These are phyloP conservation scores for Aspergillus persii DNA, from an alignment of 2,329 filamentous ascomycete species.

Conservation along the genomic window DNA sequence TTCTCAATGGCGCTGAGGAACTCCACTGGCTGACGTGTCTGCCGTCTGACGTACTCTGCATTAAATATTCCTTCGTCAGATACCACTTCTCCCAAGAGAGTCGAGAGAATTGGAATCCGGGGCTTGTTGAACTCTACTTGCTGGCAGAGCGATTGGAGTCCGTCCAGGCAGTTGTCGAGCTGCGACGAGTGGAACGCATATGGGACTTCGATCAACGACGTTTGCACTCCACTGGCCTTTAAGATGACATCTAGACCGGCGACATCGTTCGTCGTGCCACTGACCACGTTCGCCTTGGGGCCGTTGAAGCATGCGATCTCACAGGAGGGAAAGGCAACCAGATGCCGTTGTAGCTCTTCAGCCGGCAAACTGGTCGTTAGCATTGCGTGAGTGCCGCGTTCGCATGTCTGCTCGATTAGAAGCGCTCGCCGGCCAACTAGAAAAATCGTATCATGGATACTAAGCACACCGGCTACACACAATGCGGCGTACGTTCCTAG, in stretches of 20 bases:
- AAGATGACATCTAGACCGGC: not conserved
- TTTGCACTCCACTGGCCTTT: not conserved
- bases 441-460: conserved; percentile 49
- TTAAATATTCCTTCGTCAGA: not conserved
- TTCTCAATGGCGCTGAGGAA: not conserved
- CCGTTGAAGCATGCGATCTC: conserved; percentile 4
- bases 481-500: conserved; percentile 41
- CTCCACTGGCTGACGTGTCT: not conserved
- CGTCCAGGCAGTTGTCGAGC: conserved; percentile 2
- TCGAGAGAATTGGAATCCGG: not conserved
- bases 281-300: not conserved
- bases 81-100: not conserved
- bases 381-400: conserved; percentile 65
- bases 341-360: conserved; percentile 41
- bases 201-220: not conserved
- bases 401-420: conserved; percentile 64
- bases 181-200: conserved; percentile 8
- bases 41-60: not conserved
- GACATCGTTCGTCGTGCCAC: not conserved
- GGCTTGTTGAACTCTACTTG: not conserved
- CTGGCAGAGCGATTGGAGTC: not conserved
- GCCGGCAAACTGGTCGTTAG: conserved; percentile 46
- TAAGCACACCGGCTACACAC: conserved; percentile 32
- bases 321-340: conserved; percentile 30
- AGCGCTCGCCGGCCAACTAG: conserved; percentile 68